Conservation (phyloP, 305 asterid genomes). For the Plantago coronopus region DNA sequence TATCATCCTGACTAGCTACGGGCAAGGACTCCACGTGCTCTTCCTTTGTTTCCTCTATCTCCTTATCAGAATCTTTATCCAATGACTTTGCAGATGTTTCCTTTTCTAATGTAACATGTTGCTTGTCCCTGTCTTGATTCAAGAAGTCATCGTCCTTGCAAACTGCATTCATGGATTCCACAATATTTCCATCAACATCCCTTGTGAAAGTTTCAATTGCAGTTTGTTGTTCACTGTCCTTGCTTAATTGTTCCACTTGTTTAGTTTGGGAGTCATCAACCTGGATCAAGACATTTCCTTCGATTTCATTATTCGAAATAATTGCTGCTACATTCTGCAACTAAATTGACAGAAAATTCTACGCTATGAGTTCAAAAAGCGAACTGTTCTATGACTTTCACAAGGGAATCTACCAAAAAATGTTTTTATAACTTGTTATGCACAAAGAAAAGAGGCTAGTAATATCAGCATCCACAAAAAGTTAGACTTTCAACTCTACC, state of each 20-base stretch:
- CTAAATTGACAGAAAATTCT: constrained; percentile 16
- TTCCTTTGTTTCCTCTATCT: constrained; percentile 5
- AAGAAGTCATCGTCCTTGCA: constrained; percentile 18
- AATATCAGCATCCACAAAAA: constrained; percentile 6
- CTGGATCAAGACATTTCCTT: constrained; percentile 22
- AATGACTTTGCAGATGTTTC: neutral
- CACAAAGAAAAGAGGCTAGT: constrained; percentile 6
- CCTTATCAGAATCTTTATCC: constrained; percentile 11
- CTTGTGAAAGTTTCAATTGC: constrained; percentile 22
- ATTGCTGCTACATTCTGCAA: constrained; percentile 30
- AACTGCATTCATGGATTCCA: constrained; percentile 11
- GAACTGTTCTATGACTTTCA: neutral
- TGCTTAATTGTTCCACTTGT: constrained; percentile 22
- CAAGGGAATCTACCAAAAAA: neutral
- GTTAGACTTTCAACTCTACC: constrained; percentile 22
- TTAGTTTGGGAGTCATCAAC: constrained; percentile 26
- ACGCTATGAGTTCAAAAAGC: constrained; percentile 12
- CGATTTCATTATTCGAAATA: constrained; percentile 27
- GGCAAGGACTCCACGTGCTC: constrained; percentile 4
- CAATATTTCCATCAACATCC: constrained; percentile 21
- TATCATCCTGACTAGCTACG: neutral
- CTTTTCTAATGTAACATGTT: neutral
- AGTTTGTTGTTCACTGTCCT: constrained; percentile 24
- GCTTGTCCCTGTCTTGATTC: neutral
- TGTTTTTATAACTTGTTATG: neutral